Evolutionary conservation across 192 early-diverging fungal genomes (phyloP).

Genomic region (Entophlyctis luteolus): DNA sequence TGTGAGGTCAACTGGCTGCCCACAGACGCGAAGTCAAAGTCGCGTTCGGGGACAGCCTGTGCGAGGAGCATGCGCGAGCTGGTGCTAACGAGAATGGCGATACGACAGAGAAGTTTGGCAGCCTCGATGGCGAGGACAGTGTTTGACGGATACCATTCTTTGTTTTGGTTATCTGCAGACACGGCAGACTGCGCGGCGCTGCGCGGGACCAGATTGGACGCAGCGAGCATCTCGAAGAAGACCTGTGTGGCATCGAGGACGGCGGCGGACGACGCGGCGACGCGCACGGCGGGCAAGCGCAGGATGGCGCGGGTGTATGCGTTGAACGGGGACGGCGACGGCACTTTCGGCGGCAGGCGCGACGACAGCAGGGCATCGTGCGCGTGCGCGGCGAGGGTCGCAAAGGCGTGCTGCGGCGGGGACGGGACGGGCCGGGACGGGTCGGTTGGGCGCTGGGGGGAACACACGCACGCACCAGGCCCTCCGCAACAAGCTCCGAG

Average conservation of each 20-base stretch:
- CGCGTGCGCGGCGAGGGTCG: constrained; percentile 76
- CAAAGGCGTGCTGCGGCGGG: constrained; percentile 47
- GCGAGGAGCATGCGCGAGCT: constrained; percentile 57
- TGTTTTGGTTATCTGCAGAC: too few species aligned
- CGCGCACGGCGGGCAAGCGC: constrained; percentile 11
- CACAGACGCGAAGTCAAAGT: constrained; percentile 52
- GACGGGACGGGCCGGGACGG: not conserved
- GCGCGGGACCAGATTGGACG: constrained; percentile 65
- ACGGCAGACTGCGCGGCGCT: too few species aligned
- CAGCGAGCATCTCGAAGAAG: constrained; percentile 73
- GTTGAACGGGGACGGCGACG: constrained; percentile 49
- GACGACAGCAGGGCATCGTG: constrained; percentile 73
- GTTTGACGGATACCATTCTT: not conserved
- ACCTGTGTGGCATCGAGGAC: constrained; percentile 70
- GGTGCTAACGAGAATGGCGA: constrained; percentile 51
- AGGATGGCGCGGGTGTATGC: constrained; percentile 70
- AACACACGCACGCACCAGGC: constrained; percentile 32
- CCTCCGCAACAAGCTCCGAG: constrained; percentile 88
- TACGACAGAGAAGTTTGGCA: constrained; percentile 42
- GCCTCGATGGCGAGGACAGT: not conserved
- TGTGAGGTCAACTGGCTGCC: too few species aligned
- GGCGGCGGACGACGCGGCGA: constrained; percentile 60
- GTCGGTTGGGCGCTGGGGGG: not conserved
- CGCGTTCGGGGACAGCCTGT: constrained; percentile 60
- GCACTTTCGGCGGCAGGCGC: not conserved